phyloP scores from a whole-genome alignment of 441 rosid genomes.

The Gossypium aridum region DNA sequence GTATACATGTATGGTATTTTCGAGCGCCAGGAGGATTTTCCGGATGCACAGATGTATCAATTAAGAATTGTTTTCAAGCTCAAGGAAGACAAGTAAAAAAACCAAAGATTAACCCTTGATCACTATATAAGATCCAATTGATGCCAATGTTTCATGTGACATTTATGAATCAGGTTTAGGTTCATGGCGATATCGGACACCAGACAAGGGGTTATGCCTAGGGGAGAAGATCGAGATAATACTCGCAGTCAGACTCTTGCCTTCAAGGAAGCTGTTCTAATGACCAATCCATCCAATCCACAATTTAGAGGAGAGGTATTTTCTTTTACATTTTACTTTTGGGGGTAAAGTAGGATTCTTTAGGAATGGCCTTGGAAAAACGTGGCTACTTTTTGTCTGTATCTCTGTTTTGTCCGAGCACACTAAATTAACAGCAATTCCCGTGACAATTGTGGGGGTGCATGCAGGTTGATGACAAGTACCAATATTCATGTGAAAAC shows the following conservation, averaged over 20 bases:
- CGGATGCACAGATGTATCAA: conserved; percentile 62
- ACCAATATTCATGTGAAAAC: conserved; percentile 42
- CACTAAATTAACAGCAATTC: not conserved
- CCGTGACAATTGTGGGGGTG: not conserved
- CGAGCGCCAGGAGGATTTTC: conserved; percentile 58
- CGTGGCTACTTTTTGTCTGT: not conserved
- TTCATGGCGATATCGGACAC: conserved; percentile 39
- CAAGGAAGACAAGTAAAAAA: conserved; percentile 28
- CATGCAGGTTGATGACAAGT: conserved; percentile 52
- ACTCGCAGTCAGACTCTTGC: conserved; percentile 19
- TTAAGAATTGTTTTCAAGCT: conserved; percentile 68
- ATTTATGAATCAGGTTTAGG: conserved; percentile 22
- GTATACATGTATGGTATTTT: conserved; percentile 57
- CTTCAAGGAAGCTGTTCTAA: conserved; percentile 61
- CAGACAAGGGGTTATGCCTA: conserved; percentile 34
- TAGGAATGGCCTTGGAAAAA: not conserved
- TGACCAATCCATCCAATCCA: conserved; percentile 52
- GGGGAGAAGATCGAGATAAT: conserved; percentile 16
- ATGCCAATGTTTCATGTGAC: not conserved
- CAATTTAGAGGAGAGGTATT: conserved; percentile 42
- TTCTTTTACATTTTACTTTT: not conserved
- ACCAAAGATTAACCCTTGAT: not conserved
- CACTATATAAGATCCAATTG: not conserved
- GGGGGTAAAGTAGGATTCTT: not conserved
- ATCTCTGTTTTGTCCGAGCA: not conserved